A percentile compares a stretch with the other conserved stretches of the same genome.
These are phyloP conservation scores for Epichloe glyceriae DNA, from an alignment of 2,329 filamentous ascomycete genomes.

Conservation along the genomic window DNA sequence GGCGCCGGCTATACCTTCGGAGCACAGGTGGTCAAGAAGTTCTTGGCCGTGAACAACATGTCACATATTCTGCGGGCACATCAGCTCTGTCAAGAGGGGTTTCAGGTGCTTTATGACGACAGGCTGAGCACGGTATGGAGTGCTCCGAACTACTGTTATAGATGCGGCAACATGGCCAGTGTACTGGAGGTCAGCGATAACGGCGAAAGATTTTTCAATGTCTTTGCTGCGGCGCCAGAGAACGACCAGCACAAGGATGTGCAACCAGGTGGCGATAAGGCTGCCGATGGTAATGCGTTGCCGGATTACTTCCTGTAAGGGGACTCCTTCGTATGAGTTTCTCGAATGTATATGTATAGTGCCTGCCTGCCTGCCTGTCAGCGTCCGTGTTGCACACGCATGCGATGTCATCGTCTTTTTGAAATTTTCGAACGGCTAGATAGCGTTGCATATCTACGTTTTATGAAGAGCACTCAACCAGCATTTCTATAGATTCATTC, in stretches of 20 bases:
- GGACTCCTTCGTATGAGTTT: not conserved
- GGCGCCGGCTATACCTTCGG: slow-evolving; percentile 97
- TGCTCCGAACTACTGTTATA: slow-evolving; percentile 89
- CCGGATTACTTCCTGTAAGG: slow-evolving; percentile 58
- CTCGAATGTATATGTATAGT: not conserved
- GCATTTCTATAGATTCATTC: not conserved
- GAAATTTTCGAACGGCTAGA: not conserved
- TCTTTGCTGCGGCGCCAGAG: slow-evolving; percentile 92
- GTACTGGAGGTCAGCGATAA: slow-evolving; percentile 91
- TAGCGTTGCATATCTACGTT: not conserved
- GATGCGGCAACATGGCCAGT: slow-evolving; percentile 94
- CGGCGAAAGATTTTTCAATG: slow-evolving; percentile 91
- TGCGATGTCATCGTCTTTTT: not conserved
- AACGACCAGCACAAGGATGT: slow-evolving; percentile 85
- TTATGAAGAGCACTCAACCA: not conserved
- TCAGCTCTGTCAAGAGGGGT: slow-evolving; percentile 95
- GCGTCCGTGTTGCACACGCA: not conserved
- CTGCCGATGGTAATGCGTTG: slow-evolving; percentile 47
- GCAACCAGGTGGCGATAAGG: slow-evolving; percentile 63
- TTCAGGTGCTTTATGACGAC: slow-evolving; percentile 93
- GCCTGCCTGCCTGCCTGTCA: not conserved
- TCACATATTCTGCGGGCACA: slow-evolving; percentile 95
- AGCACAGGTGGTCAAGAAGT: slow-evolving; percentile 95
- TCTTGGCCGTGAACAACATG: slow-evolving; percentile 94
- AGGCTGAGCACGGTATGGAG: slow-evolving; percentile 94